Percentiles rank a stretch among this genome's conserved stretches.
phyloP scores from a whole-genome alignment of 1,139 yeast genomes.

The Sporopachydermia cereana region DNA sequence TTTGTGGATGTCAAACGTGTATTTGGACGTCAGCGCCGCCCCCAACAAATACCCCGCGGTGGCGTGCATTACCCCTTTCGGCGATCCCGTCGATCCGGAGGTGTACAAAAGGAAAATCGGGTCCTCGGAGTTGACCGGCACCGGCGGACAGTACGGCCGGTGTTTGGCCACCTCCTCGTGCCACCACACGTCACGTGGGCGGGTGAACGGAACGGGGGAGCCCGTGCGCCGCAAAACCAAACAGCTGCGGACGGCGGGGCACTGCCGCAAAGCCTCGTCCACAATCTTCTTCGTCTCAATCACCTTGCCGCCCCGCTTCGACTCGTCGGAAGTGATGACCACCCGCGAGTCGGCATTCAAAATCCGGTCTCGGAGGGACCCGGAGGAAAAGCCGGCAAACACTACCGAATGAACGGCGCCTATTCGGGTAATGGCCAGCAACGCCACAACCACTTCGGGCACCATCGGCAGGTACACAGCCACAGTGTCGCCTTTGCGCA shows the following conservation, averaged over 20 bases:
- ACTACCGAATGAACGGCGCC: slow-evolving; percentile 81
- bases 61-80: slow-evolving; percentile 60
- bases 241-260: slow-evolving; percentile 59
- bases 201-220: slow-evolving; percentile 47
- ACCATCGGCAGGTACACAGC: slow-evolving; percentile 84
- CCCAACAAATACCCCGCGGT: slow-evolving; percentile 74
- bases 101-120: slow-evolving; percentile 54
- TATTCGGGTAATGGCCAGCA: slow-evolving; percentile 63
- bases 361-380: slow-evolving; percentile 66
- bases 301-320: slow-evolving; percentile 72
- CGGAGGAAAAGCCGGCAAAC: slow-evolving; percentile 73
- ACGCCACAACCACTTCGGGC: slow-evolving; percentile 65
- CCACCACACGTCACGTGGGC: slow-evolving; percentile 70
- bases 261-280: slow-evolving; percentile 63
- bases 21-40: slow-evolving; percentile 57
- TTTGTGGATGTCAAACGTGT: slow-evolving; percentile 65
- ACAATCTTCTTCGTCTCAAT: slow-evolving; percentile 76
- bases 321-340: slow-evolving; percentile 73
- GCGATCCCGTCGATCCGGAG: slow-evolving; percentile 61
- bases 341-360: slow-evolving; percentile 63
- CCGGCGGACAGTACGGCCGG: slow-evolving; percentile 53
- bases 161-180: slow-evolving; percentile 60
- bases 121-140: slow-evolving; percentile 47
- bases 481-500: slow-evolving; percentile 71
- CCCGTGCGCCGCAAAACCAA: slow-evolving; percentile 68